Base-by-base conservation (phyloP, 2,329 filamentous ascomycete genomes). In the Drechmeria coniospora region DNA sequence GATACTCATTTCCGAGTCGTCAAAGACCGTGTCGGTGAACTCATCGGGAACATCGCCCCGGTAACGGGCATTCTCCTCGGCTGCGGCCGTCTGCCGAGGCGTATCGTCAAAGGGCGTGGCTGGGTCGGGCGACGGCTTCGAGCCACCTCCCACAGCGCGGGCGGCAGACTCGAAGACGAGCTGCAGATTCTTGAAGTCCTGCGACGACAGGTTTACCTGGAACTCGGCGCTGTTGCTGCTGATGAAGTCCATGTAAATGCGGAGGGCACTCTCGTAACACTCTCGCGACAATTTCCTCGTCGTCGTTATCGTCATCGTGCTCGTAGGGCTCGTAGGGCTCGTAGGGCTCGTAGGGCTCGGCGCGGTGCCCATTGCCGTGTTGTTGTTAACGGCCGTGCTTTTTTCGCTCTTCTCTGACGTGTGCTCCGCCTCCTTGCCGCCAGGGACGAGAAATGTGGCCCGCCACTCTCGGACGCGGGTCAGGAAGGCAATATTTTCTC, bases 401-500 rank as follows among this genome's bases (percentile, higher is more conserved):
- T 25, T 13, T 27, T 27, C 26, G 4, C 36, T 30, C 6, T 31
- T 30, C 5, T 44, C 39, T 17, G 37, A 36, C 26, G 31, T 32
- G 21, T 36, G 39, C 8, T 41, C 38, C 1, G 40, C 35, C 21
- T 43, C 41, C 21, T 37, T 41, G 11, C 41, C 34, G 5, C n/a
- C n/a, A n/a, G 37, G 28, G 12, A 45, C 28, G 8, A 50, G 33
- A 12, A 46, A 49, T 16, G 37, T 38, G 4, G 29, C 27, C 35
- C 50, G 49, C 51, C 51, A 54, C 32, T 63, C 57, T 3, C 59
- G 54, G 7, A 77, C 63, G 22, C 59, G 54, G 7, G 61, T 66
- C 5, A 79, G 50, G 45, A 79, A 79, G 25, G 73, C 65, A 37
- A 78, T 70, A 43, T 78, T 78, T 47, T 78, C 73, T 6, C 70